Base-by-base conservation (phyloP, 2,329 filamentous ascomycete genomes). In the Claviceps pusilla region DNA sequence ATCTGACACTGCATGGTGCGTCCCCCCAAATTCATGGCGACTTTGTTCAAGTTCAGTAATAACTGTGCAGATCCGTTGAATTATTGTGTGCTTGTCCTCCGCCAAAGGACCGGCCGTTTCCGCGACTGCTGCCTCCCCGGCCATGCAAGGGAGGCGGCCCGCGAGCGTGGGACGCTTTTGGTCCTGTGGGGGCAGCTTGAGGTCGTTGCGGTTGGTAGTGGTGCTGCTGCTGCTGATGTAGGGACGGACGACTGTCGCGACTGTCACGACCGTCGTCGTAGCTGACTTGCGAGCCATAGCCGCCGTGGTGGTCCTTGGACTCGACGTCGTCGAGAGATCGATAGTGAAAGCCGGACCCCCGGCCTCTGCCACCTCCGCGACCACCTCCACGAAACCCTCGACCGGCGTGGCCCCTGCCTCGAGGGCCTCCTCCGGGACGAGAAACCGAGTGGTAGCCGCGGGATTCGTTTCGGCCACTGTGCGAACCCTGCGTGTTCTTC, bases 311-410 rank as follows among this genome's bases (percentile, higher is more conserved):
- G 48, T 75, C 73, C 50, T 71, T 71, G 47, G 71, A 69, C 31
- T 75, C 76, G 33, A 82, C 73, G 60, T 88, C 84, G 64, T 87
- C 84, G 2, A 87, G 73, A 2, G 83, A 87, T 55, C 77, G 76
- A 64, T 88, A 87, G 57, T 75, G 72, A 55, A 72, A 70, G 31
- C 74, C 74, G 28, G 76, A 75, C 31, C 73, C 69, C 49, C 77
- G 70, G 11, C 76, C 73, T 49, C 77, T 66, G 5, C 71, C 69
- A 19, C 68, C 50, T 31, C 48, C 48, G 31, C 53, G 19, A 12
- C 52, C 19, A 33, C 74, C 70, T 14, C 73, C 70, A 19, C 72
- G 67, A 48, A 67, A 67, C 12, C 70, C 68, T 28, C 68, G 66
- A 14, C 67, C 63, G 41, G 68, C 49, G 52, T 69, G 66, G 7